Conservation (phyloP, 495 filamentous ascomycete genomes). For the Penicillium crystallinum region DNA sequence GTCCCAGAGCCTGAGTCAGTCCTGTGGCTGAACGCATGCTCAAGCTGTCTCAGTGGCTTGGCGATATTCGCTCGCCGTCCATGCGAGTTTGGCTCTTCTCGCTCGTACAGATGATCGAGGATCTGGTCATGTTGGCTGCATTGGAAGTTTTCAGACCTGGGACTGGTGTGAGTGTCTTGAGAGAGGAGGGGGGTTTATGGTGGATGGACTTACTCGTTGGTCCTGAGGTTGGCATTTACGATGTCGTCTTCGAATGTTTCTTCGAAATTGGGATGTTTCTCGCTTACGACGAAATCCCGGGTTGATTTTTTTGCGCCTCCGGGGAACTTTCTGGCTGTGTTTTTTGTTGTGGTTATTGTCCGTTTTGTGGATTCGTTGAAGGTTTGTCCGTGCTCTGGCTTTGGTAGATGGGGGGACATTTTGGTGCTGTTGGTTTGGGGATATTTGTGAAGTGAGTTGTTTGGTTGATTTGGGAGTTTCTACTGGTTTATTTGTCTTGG, state of each 20-base stretch:
- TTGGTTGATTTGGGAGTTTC: too few species aligned
- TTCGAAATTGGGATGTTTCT: background rate
- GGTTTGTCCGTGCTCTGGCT: background rate
- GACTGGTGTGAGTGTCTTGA: background rate
- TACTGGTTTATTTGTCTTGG: too few species aligned
- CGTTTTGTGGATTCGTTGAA: background rate
- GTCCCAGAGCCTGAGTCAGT: background rate
- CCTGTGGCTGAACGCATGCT: background rate
- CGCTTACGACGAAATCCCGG: background rate
- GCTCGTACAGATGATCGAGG: background rate
- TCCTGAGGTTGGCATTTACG: background rate
- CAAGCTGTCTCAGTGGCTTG: background rate
- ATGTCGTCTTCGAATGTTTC: background rate
- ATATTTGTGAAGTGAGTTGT: background rate
- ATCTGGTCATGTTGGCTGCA: background rate
- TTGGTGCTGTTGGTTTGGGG: background rate
- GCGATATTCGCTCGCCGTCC: background rate
- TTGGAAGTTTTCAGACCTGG: background rate
- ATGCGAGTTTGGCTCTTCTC: background rate
- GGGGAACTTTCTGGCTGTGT: background rate
- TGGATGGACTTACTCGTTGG: background rate
- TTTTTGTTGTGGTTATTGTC: background rate
- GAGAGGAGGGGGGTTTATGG: too few species aligned
- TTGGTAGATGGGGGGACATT: background rate
- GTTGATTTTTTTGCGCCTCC: background rate